A percentile compares a stretch with the other conserved stretches of the same genome.
phyloP scores from a whole-genome alignment of 1,139 yeast genomes.

The Debaryomyces coudertii region DNA sequence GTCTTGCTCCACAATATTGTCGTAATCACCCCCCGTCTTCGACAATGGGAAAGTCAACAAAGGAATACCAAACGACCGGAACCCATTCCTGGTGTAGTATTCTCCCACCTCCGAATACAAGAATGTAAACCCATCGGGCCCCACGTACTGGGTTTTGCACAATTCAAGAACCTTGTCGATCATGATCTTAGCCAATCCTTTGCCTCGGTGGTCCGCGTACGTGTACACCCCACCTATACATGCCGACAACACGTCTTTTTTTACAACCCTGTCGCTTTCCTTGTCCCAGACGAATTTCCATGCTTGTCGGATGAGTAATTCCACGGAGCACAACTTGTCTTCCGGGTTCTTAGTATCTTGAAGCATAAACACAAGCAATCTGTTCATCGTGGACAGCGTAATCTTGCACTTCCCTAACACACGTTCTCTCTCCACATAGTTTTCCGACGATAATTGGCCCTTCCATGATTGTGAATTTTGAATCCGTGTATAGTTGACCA shows the following conservation, averaged over 20 bases:
- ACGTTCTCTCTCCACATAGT: conserved; percentile 55
- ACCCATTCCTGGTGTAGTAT: conserved; percentile 63
- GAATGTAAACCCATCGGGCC: conserved; percentile 47
- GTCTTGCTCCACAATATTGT: background rate
- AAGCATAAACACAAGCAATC: conserved; percentile 36
- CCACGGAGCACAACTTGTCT: conserved; percentile 37
- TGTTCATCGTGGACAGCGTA: conserved; percentile 22
- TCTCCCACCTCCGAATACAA: conserved; percentile 77
- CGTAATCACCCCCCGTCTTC: background rate
- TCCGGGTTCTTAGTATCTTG: conserved; percentile 22
- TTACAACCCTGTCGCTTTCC: conserved; percentile 22
- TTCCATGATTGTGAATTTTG: conserved; percentile 60
- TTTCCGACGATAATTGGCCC: conserved; percentile 46
- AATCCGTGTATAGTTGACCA: conserved; percentile 50
- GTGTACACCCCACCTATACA: conserved; percentile 73
- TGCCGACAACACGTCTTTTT: conserved; percentile 41
- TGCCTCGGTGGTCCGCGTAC: conserved; percentile 56
- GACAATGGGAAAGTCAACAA: conserved; percentile 21
- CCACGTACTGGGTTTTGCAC: conserved; percentile 27
- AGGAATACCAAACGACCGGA: conserved; percentile 52
- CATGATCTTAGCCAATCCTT: conserved; percentile 68
- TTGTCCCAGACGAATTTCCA: conserved; percentile 26
- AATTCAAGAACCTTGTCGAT: conserved; percentile 48
- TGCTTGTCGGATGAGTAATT: conserved; percentile 38
- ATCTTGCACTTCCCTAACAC: conserved; percentile 44